Evolutionary conservation across 768 basidiomycete genomes (phyloP).

Genomic region (Podaxis sp.): DNA sequence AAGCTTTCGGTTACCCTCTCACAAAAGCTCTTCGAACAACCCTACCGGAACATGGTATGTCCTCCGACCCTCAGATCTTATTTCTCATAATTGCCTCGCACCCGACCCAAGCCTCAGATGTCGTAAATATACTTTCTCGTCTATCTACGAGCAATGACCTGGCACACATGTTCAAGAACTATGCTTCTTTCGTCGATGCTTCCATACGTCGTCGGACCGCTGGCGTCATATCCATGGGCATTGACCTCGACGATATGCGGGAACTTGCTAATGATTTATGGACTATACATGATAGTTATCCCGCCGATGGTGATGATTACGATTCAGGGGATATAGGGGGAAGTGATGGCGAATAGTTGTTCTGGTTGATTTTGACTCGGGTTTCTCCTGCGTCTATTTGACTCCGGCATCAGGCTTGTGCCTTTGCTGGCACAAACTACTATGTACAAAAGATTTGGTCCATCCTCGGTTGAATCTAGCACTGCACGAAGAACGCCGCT

Average conservation of each 20-base stretch:
- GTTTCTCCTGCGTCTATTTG: constrained; percentile 4
- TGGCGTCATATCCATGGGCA: constrained; percentile 28
- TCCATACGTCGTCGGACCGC: constrained; percentile 35
- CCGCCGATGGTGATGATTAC: constrained; percentile 23
- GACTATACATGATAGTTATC: constrained; percentile 48
- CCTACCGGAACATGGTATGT: constrained; percentile 22
- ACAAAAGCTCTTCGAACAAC: constrained; percentile 56
- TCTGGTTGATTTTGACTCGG: background rate
- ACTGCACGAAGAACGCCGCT: background rate
- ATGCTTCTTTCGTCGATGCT: constrained; percentile 47
- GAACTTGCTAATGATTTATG: constrained; percentile 57
- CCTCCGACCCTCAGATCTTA: background rate
- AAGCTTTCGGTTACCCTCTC: constrained; percentile 50
- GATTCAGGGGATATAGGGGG: constrained; percentile 17
- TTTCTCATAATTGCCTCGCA: background rate
- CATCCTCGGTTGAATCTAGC: background rate
- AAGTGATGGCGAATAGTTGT: constrained; percentile 14
- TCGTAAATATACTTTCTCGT: constrained; percentile 35
- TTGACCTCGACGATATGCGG: constrained; percentile 52
- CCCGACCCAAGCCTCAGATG: background rate
- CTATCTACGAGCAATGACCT: constrained; percentile 37
- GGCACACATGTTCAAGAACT: constrained; percentile 39
- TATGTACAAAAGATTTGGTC: background rate
- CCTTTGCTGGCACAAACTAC: too few relatives aligned
- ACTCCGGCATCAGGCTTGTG: background rate